Percentiles rank a stretch among this genome's conserved stretches.
These are phyloP conservation scores for Metarhizium rileyi DNA, from an alignment of 2,329 filamentous ascomycete genomes.

Conservation along the genomic window DNA sequence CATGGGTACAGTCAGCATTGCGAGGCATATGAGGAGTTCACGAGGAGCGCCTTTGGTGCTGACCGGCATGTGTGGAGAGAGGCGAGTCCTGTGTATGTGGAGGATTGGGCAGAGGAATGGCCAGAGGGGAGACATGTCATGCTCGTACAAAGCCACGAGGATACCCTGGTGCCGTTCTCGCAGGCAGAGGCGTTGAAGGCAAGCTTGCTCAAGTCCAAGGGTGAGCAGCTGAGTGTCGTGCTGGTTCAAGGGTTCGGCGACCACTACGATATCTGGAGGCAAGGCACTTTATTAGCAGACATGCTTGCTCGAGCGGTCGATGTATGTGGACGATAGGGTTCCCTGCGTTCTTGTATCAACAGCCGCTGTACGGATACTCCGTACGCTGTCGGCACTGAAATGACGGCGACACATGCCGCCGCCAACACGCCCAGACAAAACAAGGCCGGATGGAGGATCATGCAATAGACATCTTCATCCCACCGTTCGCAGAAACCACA, in stretches of 20 bases:
- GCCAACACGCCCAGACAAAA: too few relatives aligned
- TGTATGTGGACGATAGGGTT: not conserved
- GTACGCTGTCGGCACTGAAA: too few relatives aligned
- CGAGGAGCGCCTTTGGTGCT: conserved; percentile 36
- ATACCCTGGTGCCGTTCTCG: conserved; percentile 7
- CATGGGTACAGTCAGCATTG: conserved; percentile 22
- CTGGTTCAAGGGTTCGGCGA: conserved; percentile 1
- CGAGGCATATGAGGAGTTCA: conserved; percentile 31
- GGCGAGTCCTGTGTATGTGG: conserved; percentile 26
- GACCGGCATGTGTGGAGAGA: conserved; percentile 27
- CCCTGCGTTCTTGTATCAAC: not conserved
- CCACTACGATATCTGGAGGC: conserved; percentile 3
- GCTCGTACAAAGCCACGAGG: conserved; percentile 8
- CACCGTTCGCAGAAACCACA: conserved; percentile 61
- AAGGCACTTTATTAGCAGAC: conserved; percentile 3
- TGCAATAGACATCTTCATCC: conserved; percentile 30
- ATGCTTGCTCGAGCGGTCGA: not conserved
- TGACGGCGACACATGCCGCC: too few relatives aligned
- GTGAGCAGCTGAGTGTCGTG: not conserved
- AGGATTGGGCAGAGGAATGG: conserved; percentile 7
- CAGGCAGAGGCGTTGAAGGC: conserved; percentile 8
- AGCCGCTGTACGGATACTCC: too few relatives aligned
- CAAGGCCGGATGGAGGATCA: too few relatives aligned
- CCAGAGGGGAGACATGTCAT: conserved; percentile 6
- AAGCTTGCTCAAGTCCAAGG: not conserved